Evolutionary conservation across 805 yeast species (phyloP), one percentile per base, ranked within the genome.

Genomic region (Ogataea saltuana): DNA sequence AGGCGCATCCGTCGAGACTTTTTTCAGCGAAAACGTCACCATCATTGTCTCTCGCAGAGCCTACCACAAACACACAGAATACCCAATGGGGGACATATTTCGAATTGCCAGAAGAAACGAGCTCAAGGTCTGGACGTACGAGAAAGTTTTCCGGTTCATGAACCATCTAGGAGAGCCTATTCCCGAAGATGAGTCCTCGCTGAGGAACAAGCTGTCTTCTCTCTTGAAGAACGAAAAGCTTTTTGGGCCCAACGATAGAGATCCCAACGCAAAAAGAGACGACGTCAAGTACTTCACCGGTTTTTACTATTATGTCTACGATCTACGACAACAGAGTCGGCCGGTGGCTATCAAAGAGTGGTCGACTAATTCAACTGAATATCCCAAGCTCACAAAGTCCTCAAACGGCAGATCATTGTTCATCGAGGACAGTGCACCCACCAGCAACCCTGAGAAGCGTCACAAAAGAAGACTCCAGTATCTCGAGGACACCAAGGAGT

Each of bases 271-370:
- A 2, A 81, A 76, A 51, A 72, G 96, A 44, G 96, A 87, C 54
- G 97, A 91, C 60, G 77, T 85, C 56, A 82, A 83, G 58, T 86
- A 86, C 61, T 87, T 93, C 63, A 81, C 81, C 39, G 81, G 83
- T 28, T 79, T 83, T 6, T 88, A 82, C 63, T 68, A 88, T 20
- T 81, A 84, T 51, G 83, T 88, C 28, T 91, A 84, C 66, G 99
- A 93, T 58, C 70, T 85, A 19, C 75, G 81, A 49, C 90, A 86
- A 54, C 75, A 75, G 18, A 82, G 83, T 48, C 78, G 95, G 43
- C 97, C 98, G 0, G 76, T 88, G 5, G 81, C 90, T 9, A 70
- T 81, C 6, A 74, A 90, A 54, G 98, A 93, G 64, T 93, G 96
- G 95, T 49, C 55, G 6, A 46, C 58, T 12, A 72, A 70, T 55